Base-by-base conservation (phyloP, 352 stramenopile genomes). In the Pythium apleroticum region DNA sequence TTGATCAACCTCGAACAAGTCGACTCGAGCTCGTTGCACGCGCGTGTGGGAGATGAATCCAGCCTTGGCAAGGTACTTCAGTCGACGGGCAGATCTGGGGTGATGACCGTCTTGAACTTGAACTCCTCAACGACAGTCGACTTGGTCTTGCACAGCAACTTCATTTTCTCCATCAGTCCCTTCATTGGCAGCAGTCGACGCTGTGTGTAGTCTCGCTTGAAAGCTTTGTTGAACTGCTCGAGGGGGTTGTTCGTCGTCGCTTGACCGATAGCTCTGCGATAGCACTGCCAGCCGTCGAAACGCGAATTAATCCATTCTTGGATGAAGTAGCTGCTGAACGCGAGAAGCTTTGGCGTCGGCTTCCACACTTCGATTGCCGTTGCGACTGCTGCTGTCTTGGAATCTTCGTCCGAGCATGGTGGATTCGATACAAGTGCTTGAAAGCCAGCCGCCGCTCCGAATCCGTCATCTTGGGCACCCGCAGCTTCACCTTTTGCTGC, bases 61-160 rank as follows among this genome's bases (percentile, higher is more conserved):
- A 22, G 45, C 57, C 45, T 50, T 55, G 14, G 30, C 30, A 17
- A 56, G 46, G 24, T 63, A 63, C 46, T 63, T 63, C 25, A 62
- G 41, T 3, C 56, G 56, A 3, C 56, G 28, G 20, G 57, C 17
- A 63, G 57, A 63, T 63, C 46, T 1, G 28, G 30, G n/a, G 57
- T 63, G 28, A 55, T 30, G 7, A 28, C 22, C 11, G 22, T 50
- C 22, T 35, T 28, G 5, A 30, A 25, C 57, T 49, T 57, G 45
- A 57, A 57, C 15, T 49, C 46, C 31, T 56, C 45, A 30, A 57
- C 15, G 3, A 25, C 45, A 12, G 54, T 49, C 5, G 57, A 30
- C 45, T 48, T 57, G 3, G 57, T 63, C 57, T 33, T 33, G 30
- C 30, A 33, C 30, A 33, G 30, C 30, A 33, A 33, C 30, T 33